These are phyloP conservation scores for Pichia eremophila DNA, from an alignment of 805 yeast genomes.

Conservation along the genomic window DNA sequence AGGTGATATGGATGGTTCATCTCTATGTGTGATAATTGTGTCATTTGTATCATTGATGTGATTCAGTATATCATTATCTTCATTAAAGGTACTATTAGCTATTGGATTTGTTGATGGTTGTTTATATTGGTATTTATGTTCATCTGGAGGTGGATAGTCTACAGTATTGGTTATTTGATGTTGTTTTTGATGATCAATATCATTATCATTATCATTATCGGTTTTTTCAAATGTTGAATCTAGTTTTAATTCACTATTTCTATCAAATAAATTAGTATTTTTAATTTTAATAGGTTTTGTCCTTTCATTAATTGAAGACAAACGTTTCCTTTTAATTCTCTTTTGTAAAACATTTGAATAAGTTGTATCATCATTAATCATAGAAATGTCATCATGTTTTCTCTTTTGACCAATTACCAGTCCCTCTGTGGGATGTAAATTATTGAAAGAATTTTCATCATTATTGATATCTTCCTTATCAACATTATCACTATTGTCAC, in stretches of 20 bases:
- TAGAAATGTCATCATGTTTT: neutral
- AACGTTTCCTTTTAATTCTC: neutral
- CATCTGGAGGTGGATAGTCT: too few relatives aligned
- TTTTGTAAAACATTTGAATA: neutral
- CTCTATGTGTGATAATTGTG: neutral
- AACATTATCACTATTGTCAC: too few relatives aligned
- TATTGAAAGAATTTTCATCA: too few relatives aligned
- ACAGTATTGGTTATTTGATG: too few relatives aligned
- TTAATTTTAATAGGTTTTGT: neutral
- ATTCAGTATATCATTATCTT: neutral
- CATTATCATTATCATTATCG: neutral
- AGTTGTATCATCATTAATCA: neutral
- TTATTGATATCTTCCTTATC: too few relatives aligned
- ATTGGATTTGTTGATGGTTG: neutral
- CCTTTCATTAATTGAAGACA: neutral
- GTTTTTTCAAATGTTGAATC: neutral
- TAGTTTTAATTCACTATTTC: neutral
- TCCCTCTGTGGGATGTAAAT: too few relatives aligned
- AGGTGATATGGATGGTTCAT: neutral
- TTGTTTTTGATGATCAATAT: too few relatives aligned
- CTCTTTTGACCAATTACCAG: neutral
- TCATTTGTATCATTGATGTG: neutral
- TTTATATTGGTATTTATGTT: too few relatives aligned
- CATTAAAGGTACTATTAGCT: slow-evolving; percentile 3
- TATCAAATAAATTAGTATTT: neutral